A percentile compares a stretch with the other conserved stretches of the same genome.
Evolutionary conservation across 371 early-diverging fungal genomes (phyloP).

Genomic region (Mortierella sp.): DNA sequence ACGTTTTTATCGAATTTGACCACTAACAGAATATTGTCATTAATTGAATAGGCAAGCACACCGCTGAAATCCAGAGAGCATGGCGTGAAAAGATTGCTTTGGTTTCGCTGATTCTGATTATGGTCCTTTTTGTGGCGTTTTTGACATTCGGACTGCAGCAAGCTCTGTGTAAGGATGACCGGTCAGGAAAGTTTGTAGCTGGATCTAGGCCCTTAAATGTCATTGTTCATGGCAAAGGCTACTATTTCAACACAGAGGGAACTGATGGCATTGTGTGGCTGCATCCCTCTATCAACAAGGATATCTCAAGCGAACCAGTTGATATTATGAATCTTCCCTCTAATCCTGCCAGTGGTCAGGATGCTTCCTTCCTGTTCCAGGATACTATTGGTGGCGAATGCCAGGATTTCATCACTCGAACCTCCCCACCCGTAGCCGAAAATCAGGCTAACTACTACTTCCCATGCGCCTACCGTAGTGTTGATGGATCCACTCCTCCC

Average conservation of each 20-base stretch:
- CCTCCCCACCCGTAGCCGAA: constrained; percentile 22
- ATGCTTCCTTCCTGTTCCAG: constrained; percentile 70
- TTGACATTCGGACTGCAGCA: constrained; percentile 81
- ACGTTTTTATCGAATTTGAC: constrained; percentile 78
- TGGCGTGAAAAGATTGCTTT: constrained; percentile 92
- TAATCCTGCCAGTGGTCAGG: constrained; percentile 64
- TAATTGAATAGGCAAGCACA: constrained; percentile 57
- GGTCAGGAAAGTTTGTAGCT: constrained; percentile 46
- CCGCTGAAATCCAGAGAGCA: constrained; percentile 75
- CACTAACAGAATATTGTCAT: constrained; percentile 30
- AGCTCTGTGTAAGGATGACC: constrained; percentile 62
- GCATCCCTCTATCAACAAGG: constrained; percentile 62
- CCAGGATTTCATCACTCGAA: constrained; percentile 34
- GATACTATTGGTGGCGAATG: constrained; percentile 38
- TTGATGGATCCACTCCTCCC: constrained; percentile 58
- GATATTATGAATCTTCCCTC: constrained; percentile 69
- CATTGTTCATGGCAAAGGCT: constrained; percentile 53
- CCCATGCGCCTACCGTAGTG: constrained; percentile 73
- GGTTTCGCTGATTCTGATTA: constrained; percentile 76
- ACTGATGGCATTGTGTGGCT: constrained; percentile 51
- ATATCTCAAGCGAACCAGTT: constrained; percentile 59
- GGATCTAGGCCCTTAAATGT: constrained; percentile 46
- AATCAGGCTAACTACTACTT: constrained; percentile 75
- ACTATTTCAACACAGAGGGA: constrained; percentile 50
- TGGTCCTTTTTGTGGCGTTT: constrained; percentile 82